A percentile compares a stretch with the other conserved stretches of the same genome.
These are phyloP conservation scores for Clavispora santaluciae DNA, from an alignment of 805 yeast species.

Conservation along the genomic window DNA sequence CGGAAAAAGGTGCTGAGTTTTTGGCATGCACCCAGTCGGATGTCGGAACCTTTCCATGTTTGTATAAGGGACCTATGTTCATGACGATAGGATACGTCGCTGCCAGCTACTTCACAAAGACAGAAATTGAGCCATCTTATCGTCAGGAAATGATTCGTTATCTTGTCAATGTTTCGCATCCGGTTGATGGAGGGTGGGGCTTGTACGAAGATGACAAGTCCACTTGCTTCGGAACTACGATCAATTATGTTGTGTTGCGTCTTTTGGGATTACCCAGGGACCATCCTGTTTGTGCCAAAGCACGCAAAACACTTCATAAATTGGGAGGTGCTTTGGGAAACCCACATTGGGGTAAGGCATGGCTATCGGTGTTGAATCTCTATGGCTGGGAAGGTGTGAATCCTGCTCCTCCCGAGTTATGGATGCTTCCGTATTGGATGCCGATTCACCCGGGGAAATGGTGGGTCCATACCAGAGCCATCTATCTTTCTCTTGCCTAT, in stretches of 20 bases:
- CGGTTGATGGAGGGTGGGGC: constrained; percentile 99
- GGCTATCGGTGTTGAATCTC: constrained; percentile 75
- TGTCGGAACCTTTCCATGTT: constrained; percentile 86
- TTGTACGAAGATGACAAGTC: constrained; percentile 87
- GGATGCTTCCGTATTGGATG: constrained; percentile 75
- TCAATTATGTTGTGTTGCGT: constrained; percentile 80
- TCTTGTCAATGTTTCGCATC: constrained; percentile 87
- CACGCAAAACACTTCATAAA: constrained; percentile 60
- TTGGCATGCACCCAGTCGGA: constrained; percentile 59
- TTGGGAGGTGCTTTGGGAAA: constrained; percentile 86
- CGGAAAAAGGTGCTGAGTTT: constrained; percentile 70
- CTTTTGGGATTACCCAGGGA: constrained; percentile 68
- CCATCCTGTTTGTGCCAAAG: constrained; percentile 75
- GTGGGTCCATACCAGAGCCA: constrained; percentile 99
- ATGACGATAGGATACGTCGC: constrained; percentile 87
- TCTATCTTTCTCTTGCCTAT: constrained; percentile 84
- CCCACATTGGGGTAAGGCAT: constrained; percentile 98
- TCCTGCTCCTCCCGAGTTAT: constrained; percentile 95
- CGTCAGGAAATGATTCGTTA: constrained; percentile 74
- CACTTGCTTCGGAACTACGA: constrained; percentile 90
- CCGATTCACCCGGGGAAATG: constrained; percentile 94
- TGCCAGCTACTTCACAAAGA: constrained; percentile 63
- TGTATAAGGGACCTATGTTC: constrained; percentile 97
- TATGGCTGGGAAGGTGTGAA: constrained; percentile 96
- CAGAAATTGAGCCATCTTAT: constrained; percentile 62